Percentiles rank a stretch among this genome's conserved stretches.
Evolutionary conservation across 2,329 filamentous ascomycete genomes (phyloP).

Genomic region (Claviceps africana): DNA sequence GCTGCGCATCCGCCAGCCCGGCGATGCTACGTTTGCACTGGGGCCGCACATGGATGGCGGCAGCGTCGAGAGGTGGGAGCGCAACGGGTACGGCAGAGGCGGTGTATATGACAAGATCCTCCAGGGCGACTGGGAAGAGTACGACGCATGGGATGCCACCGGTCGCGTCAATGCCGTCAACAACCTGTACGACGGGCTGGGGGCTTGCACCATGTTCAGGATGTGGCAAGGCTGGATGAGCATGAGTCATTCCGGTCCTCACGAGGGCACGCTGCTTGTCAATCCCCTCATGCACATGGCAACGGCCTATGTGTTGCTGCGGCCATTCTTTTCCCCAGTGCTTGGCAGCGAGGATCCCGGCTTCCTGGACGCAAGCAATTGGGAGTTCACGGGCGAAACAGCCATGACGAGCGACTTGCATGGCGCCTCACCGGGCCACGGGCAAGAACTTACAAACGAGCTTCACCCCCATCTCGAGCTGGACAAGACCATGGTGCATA

Average conservation of each 20-base stretch:
- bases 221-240: slow-evolving; percentile 85
- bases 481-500: slow-evolving; percentile 51
- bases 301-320: slow-evolving; percentile 66
- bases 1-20: slow-evolving; percentile 56
- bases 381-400: slow-evolving; percentile 35
- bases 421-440: slow-evolving; percentile 53
- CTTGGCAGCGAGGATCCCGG: slow-evolving; percentile 12
- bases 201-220: slow-evolving; percentile 72
- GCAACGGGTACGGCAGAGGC: slow-evolving; percentile 49
- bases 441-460: slow-evolving; percentile 54
- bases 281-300: slow-evolving; percentile 64
- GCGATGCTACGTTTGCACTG: slow-evolving; percentile 55
- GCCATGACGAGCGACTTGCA: slow-evolving; percentile 49
- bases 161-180: slow-evolving; percentile 52
- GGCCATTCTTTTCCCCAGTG: slow-evolving; percentile 63
- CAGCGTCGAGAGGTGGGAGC: slow-evolving; percentile 63
- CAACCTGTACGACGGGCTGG: slow-evolving; percentile 68
- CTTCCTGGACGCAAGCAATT: slow-evolving; percentile 41
- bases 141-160: slow-evolving; percentile 70
- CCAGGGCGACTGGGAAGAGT: slow-evolving; percentile 62
- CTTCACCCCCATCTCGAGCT: slow-evolving; percentile 62
- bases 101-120: slow-evolving; percentile 62
- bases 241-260: slow-evolving; percentile 58
- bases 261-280: slow-evolving; percentile 68
- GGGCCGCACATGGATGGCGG: slow-evolving; percentile 64